These are phyloP conservation scores for Maudiozyma pseudohumilis DNA, from an alignment of 805 yeast species.

Conservation along the genomic window DNA sequence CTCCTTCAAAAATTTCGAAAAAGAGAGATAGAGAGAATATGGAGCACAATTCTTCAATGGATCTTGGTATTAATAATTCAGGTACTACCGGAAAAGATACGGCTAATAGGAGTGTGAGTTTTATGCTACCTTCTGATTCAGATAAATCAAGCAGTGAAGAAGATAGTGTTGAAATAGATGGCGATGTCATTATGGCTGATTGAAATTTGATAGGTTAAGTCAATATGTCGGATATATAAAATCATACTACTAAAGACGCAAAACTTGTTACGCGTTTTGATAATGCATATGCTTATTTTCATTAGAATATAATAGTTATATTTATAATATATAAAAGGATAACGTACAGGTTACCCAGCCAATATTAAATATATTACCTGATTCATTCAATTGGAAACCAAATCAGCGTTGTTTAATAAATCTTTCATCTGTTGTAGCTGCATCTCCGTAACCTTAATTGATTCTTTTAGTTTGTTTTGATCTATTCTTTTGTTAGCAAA, in stretches of 20 bases:
- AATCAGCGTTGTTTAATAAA: conserved; percentile 8
- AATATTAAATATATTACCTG: too few relatives aligned
- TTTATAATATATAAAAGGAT: too few relatives aligned
- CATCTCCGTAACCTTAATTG: conserved; percentile 23
- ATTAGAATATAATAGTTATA: too few relatives aligned
- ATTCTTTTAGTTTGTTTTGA: conserved; percentile 13
- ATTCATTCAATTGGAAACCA: too few relatives aligned
- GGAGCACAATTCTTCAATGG: conserved; percentile 1
- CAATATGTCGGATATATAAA: background rate
- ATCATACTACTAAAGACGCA: too few relatives aligned
- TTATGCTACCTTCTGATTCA: conserved; percentile 4
- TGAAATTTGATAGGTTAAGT: conserved; percentile 1
- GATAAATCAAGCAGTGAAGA: background rate
- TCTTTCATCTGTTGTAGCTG: conserved; percentile 23
- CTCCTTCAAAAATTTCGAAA: background rate
- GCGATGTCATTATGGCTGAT: conserved; percentile 1
- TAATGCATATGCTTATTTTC: too few relatives aligned
- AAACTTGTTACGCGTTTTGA: too few relatives aligned
- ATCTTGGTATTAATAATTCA: too few relatives aligned
- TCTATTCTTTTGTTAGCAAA: background rate
- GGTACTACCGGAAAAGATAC: background rate
- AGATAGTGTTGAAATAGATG: background rate
- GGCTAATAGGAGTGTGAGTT: conserved; percentile 8
- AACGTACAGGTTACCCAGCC: too few relatives aligned
- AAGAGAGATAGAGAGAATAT: conserved; percentile 10